Conservation (phyloP, 208 protist genomes). For the Borovskyia barvae region DNA sequence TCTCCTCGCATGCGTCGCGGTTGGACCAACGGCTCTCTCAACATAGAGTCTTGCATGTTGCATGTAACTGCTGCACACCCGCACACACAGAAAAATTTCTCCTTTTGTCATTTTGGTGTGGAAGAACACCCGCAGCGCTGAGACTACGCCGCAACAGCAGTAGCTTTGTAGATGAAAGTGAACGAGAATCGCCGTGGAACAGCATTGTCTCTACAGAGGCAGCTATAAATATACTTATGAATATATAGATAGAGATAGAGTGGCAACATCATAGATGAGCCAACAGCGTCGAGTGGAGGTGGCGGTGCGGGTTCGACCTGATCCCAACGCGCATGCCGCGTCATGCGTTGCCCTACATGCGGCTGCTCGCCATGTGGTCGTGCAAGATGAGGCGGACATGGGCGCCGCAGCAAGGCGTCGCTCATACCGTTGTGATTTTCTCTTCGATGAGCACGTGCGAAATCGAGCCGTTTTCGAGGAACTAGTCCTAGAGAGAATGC, state of each 20-base stretch:
- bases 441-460: constrained; percentile 37
- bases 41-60: too few relatives aligned
- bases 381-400: constrained; percentile 18
- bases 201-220: too few relatives aligned
- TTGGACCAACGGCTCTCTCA: too few relatives aligned
- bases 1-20: too few relatives aligned
- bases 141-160: too few relatives aligned
- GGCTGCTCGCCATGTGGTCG: constrained; percentile 10
- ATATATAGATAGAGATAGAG: too few relatives aligned
- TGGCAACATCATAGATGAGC: constrained; percentile 20
- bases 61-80: too few relatives aligned
- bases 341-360: constrained; percentile 42
- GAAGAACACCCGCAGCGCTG: too few relatives aligned
- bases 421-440: constrained; percentile 31
- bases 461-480: constrained; percentile 70
- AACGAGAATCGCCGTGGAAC: too few relatives aligned
- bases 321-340: constrained; percentile 4
- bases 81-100: too few relatives aligned
- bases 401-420: constrained; percentile 10
- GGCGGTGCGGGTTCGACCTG: constrained; percentile 59
- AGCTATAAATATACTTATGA: too few relatives aligned
- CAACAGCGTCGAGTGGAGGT: constrained; percentile 67
- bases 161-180: too few relatives aligned
- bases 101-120: not conserved
- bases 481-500: constrained; percentile 60